Evolutionary conservation across 805 yeast species (phyloP).

Genomic region (Saturnispora mendoncae): DNA sequence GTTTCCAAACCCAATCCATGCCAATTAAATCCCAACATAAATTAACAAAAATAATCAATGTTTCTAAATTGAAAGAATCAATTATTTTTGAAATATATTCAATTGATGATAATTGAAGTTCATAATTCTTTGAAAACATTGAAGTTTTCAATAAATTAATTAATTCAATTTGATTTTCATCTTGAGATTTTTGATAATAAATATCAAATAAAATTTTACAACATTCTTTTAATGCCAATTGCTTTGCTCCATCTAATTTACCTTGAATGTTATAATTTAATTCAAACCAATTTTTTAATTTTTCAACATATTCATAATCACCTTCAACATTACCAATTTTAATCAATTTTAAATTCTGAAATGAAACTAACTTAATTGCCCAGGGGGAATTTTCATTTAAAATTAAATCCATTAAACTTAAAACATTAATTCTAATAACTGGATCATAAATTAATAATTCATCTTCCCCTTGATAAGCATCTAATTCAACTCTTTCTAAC

Average conservation of each 20-base stretch:
- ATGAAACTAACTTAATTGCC: slow-evolving; percentile 19
- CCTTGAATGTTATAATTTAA: slow-evolving; percentile 18
- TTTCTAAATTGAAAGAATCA: not conserved
- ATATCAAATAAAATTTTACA: slow-evolving; percentile 25
- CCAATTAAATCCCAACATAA: slow-evolving; percentile 23
- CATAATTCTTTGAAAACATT: slow-evolving; percentile 34
- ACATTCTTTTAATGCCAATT: slow-evolving; percentile 34
- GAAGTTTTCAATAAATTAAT: slow-evolving; percentile 18
- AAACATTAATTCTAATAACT: slow-evolving; percentile 10
- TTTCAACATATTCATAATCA: slow-evolving; percentile 11
- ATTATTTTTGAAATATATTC: slow-evolving; percentile 20
- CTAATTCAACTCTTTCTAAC: slow-evolving; percentile 1
- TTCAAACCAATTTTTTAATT: slow-evolving; percentile 32
- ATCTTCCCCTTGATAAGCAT: not conserved
- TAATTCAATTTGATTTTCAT: slow-evolving; percentile 10
- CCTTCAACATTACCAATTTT: not conserved
- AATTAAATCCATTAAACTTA: slow-evolving; percentile 15
- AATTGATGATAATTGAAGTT: slow-evolving; percentile 38
- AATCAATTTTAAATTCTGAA: slow-evolving; percentile 15
- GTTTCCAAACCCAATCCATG: slow-evolving; percentile 30
- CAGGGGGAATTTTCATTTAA: slow-evolving; percentile 14
- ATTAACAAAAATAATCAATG: slow-evolving; percentile 6
- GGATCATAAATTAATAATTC: not conserved
- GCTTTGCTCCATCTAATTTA: slow-evolving; percentile 41
- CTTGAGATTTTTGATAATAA: not conserved